Base-by-base conservation (phyloP, 495 filamentous ascomycete species). In the Aspergillus baeticus region DNA sequence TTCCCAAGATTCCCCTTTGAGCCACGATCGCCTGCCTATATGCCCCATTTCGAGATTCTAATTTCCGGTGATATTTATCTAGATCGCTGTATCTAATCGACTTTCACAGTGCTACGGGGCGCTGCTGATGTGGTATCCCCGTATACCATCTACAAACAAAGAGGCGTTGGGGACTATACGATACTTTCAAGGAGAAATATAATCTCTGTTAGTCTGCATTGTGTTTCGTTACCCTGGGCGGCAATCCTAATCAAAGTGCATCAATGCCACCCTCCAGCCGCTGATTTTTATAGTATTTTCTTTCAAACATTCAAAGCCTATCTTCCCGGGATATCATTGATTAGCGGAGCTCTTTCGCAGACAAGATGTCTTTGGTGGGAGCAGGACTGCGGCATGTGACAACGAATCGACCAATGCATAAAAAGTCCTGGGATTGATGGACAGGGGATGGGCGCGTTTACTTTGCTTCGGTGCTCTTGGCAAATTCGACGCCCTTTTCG, bases 401-500 rank as follows among this genome's bases (percentile, higher is more conserved):
- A 53, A 42, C 60, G 41, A n/a, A 62, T 60, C 57, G 54, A 63
- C 41, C 55, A 38, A 47, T 43, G 52, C 14, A 51, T 51, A 37
- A 31, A n/a, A 43, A 34, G 46, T 54, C 42, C 49, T 59, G 51
- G 55, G 46, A 37, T 42, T 55, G 20, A 66, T 53, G 51, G 57
- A 55, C 33, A n/a, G 50, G 63, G 62, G 59, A 47, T 55, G 62
- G 64, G 64, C 62, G 61, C 60, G 67, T 80, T 84, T 80, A 87
- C 83, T 86, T 86, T 82, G 84, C 79, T 60, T 88, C 84, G 60
- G 92, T 84, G 79, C 87, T 92, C 82, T 92, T 83, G 68, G 81
- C 84, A 69, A 98, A 98, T 64, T 88, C 85, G 62, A 97, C 77
- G 63, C 94, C 94, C 83, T 97, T 97, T 63, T 83, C 74, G 66